Evolutionary conservation across 2,329 filamentous ascomycete genomes (phyloP).

Genomic region (Aspergillus sp.): DNA sequence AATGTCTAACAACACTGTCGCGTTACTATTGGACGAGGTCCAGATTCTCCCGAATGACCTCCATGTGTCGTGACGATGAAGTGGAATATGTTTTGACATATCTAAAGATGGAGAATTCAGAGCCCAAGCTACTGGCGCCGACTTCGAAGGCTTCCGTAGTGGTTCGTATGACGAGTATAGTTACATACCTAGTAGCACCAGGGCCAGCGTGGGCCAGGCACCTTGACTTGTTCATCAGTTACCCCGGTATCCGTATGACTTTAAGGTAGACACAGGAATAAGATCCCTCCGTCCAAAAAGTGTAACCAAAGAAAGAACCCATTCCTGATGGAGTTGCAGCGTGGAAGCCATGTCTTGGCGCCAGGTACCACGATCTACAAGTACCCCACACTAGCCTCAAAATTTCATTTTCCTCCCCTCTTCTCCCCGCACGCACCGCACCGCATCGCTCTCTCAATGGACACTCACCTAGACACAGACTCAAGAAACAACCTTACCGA

Average conservation of each 20-base stretch:
- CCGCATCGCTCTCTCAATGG: neutral
- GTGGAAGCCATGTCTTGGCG: neutral
- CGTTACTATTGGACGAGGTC: no score
- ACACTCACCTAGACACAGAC: conserved; percentile 3
- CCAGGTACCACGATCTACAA: neutral
- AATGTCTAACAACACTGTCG: no score
- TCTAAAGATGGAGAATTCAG: no score
- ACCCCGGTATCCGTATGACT: neutral
- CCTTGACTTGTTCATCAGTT: no score
- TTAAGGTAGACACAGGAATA: neutral
- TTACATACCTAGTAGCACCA: no score
- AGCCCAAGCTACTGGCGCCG: no score
- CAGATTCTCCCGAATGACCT: no score
- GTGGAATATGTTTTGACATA: no score
- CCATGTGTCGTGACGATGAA: no score
- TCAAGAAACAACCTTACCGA: conserved; percentile 25
- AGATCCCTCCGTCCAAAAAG: neutral
- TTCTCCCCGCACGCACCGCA: neutral
- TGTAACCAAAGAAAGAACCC: neutral
- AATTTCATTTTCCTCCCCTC: neutral
- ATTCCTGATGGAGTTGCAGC: neutral
- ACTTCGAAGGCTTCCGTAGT: no score
- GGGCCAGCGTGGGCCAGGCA: no score
- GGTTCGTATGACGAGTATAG: no score
- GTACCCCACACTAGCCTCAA: neutral